Evolutionary conservation across 1,284 basidiomycete genomes (phyloP), one percentile per base, ranked within the genome.

Genomic region (Sporisorium graminicola): DNA sequence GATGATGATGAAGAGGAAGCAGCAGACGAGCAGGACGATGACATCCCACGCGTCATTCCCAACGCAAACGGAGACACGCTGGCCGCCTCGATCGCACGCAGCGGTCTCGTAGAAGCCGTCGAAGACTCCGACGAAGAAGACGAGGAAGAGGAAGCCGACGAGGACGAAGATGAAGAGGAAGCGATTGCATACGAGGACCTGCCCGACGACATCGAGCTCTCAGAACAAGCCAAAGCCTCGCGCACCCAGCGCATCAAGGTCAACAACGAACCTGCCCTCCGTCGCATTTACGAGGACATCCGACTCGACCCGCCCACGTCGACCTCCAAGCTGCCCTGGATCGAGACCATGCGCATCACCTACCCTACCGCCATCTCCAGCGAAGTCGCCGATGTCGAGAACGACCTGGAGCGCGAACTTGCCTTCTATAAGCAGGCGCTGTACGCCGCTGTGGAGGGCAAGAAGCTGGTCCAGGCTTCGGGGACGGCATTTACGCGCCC

Each of bases 371-470:
- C 60, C 0, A 52, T 82, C 33, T 69, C 79, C 2, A 61, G 75
- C 26, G 90, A 92, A 2, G 92, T 93, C 10, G 92, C 85, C 14
- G 88, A 89, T 67, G 87, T 83, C 0, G 87, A 93, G 61, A 92
- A 96, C 83, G 95, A 98, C 86, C 88, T 99, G 33, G 92, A 94
- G 80, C 92, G 96, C 66, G 96, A 98, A 87, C 90, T 97, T 50
- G 92, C 94, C 10, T 98, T 98, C 93, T 98, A 98, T 89, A 97
- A 98, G 86, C 94, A 98, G 86, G 94, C 95, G 0, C 88, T 98
- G 0, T 91, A 95, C 77, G 88, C 91, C 35, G 94, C 93, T 12
- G 90, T 92, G 53, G 87, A 89, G 43, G 95, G 94, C 0, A 91
- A 91, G 54, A 85, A 89, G 22, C 90, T 94, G 31, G 93, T 94